phyloP scores from a whole-genome alignment of 1,284 basidiomycete species.

The Pisolithus thermaeus region DNA sequence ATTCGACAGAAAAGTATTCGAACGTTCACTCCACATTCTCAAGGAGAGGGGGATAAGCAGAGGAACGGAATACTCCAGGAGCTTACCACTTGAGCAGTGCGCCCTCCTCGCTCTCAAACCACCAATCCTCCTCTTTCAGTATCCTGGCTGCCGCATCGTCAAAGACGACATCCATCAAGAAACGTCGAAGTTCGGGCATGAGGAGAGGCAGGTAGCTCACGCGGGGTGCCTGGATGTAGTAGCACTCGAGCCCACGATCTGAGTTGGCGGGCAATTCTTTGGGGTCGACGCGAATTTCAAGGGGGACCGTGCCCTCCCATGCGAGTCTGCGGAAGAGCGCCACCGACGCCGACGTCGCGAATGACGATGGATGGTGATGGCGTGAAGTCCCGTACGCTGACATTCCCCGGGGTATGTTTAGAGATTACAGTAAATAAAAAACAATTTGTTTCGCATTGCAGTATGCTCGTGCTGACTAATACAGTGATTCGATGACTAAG shows the following conservation, averaged over 20 bases:
- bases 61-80: neutral
- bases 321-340: conserved; percentile 74
- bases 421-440: neutral
- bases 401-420: conserved; percentile 33
- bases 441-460: neutral
- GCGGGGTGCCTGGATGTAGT: conserved; percentile 81
- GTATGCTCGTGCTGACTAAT: neutral
- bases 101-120: conserved; percentile 85
- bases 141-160: conserved; percentile 70
- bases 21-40: neutral
- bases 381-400: conserved; percentile 54
- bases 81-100: conserved; percentile 77
- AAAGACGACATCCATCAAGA: conserved; percentile 85
- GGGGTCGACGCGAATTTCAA: conserved; percentile 78
- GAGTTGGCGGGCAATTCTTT: conserved; percentile 84
- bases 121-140: conserved; percentile 85
- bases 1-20: neutral
- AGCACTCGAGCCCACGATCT: conserved; percentile 80
- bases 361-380: conserved; percentile 47
- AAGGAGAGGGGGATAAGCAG: conserved; percentile 1
- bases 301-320: conserved; percentile 82
- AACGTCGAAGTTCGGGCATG: conserved; percentile 78
- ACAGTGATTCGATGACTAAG: neutral
- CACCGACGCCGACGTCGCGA: conserved; percentile 49
- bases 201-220: conserved; percentile 90